Evolutionary conservation across 345 rosid genomes (phyloP).

Genomic region (Nasturtium officinale): DNA sequence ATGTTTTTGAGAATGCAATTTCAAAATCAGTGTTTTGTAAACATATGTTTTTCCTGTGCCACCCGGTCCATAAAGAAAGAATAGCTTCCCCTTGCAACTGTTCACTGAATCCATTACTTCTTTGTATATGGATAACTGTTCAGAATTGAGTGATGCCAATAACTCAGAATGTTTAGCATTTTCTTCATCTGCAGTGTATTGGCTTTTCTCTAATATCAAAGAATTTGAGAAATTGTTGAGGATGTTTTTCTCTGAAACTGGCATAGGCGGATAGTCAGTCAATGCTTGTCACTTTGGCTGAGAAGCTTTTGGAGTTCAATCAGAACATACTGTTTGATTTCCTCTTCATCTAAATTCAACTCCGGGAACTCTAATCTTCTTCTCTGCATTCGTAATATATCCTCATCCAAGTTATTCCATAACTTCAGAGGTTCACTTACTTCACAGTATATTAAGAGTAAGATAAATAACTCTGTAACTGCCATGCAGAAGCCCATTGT

Average conservation of each 20-base stretch:
- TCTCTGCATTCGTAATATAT: neutral
- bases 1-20: neutral
- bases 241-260: neutral
- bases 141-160: neutral
- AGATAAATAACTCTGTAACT: neutral
- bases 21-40: neutral
- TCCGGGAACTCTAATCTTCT: neutral
- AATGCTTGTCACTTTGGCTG: neutral
- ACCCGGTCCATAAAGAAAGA: neutral
- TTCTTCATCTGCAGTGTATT: neutral
- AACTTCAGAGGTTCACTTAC: neutral
- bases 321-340: neutral
- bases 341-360: neutral
- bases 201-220: neutral
- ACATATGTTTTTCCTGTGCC: neutral
- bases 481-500: neutral
- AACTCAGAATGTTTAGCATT: neutral
- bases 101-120: neutral
- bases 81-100: neutral
- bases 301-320: neutral
- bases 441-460: neutral
- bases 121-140: neutral
- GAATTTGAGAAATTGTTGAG: neutral
- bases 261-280: neutral
- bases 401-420: neutral